Conservation (phyloP, 2,329 filamentous ascomycete genomes). For the Cadophora gregata region DNA sequence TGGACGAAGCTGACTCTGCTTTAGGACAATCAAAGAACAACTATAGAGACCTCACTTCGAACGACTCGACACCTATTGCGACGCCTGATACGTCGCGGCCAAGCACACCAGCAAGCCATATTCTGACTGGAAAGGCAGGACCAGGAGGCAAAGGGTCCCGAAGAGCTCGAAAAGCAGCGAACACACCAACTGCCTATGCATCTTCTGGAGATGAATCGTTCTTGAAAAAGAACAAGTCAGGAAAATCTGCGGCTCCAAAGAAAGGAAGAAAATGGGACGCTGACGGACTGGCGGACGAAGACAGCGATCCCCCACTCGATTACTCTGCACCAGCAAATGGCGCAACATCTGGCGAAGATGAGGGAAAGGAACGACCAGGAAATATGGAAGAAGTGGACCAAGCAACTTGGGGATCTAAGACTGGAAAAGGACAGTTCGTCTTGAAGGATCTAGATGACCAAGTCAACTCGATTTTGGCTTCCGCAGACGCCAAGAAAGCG, state of each 20-base stretch:
- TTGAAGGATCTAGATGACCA: slow-evolving; percentile 93
- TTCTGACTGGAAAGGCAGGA: slow-evolving; percentile 75
- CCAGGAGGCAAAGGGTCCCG: slow-evolving; percentile 80
- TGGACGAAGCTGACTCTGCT: slow-evolving; percentile 18
- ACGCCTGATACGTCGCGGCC: slow-evolving; percentile 82
- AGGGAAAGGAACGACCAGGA: slow-evolving; percentile 57
- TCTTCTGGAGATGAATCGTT: slow-evolving; percentile 86
- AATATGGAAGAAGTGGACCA: slow-evolving; percentile 77
- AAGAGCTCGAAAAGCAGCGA: slow-evolving; percentile 76
- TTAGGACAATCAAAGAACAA: slow-evolving; percentile 40
- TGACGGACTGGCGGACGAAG: slow-evolving; percentile 83
- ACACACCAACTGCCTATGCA: slow-evolving; percentile 59
- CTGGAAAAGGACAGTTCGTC: slow-evolving; percentile 88
- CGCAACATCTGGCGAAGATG: slow-evolving; percentile 59
- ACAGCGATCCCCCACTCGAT: slow-evolving; percentile 79
- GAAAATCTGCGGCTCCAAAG: slow-evolving; percentile 66
- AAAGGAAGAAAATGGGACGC: slow-evolving; percentile 92
- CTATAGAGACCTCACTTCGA: slow-evolving; percentile 41
- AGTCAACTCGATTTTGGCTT: slow-evolving; percentile 85
- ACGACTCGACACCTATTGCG: slow-evolving; percentile 70
- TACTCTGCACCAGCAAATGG: slow-evolving; percentile 74
- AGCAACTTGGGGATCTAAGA: slow-evolving; percentile 83
- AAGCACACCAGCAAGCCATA: slow-evolving; percentile 72
- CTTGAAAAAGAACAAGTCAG: slow-evolving; percentile 61
- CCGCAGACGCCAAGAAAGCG: slow-evolving; percentile 71